phyloP scores from a whole-genome alignment of 2,329 filamentous ascomycete genomes.

The Fusarium penzigii region DNA sequence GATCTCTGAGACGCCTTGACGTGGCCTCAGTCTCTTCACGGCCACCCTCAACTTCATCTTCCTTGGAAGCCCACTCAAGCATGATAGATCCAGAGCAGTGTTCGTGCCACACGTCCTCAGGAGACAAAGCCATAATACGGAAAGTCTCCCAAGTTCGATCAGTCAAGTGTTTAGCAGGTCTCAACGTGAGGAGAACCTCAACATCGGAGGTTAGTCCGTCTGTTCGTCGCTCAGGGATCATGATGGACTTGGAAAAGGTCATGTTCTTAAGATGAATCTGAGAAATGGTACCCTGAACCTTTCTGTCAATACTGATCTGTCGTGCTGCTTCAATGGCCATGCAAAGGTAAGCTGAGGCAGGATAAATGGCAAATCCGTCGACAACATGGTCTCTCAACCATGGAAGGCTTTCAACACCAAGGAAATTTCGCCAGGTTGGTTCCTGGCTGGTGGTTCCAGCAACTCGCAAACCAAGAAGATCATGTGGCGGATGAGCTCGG shows the following conservation, averaged over 20 bases:
- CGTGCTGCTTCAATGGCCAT: slow-evolving; percentile 29
- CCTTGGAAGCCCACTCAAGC: slow-evolving; percentile 5
- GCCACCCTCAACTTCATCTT: slow-evolving; percentile 10
- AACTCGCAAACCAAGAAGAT: slow-evolving; percentile 32
- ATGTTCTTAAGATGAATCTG: slow-evolving; percentile 10
- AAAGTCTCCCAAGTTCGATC: slow-evolving; percentile 14
- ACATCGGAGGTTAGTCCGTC: slow-evolving; percentile 11
- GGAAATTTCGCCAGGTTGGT: slow-evolving; percentile 23
- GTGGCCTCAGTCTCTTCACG: slow-evolving; percentile 7
- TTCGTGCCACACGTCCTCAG: slow-evolving; percentile 10
- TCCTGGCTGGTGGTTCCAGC: slow-evolving; percentile 14
- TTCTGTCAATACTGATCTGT: slow-evolving; percentile 11
- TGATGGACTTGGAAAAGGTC: slow-evolving; percentile 14
- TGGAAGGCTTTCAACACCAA: slow-evolving; percentile 29
- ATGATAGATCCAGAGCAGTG: slow-evolving; percentile 11
- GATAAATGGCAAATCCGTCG: slow-evolving; percentile 44
- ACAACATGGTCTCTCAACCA: slow-evolving; percentile 47
- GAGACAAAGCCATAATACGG: slow-evolving; percentile 10
- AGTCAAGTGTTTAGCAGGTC: slow-evolving; percentile 1
- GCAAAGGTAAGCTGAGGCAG: slow-evolving; percentile 38
- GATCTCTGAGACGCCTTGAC: slow-evolving; percentile 1
- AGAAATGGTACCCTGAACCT: slow-evolving; percentile 6
- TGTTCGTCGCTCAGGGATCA: slow-evolving; percentile 12
- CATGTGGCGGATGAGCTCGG: slow-evolving; percentile 37
- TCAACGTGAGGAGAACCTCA: slow-evolving; percentile 12